Evolutionary conservation across 345 rosid genomes (phyloP).

Genomic region (Abelmoschus esculentus): DNA sequence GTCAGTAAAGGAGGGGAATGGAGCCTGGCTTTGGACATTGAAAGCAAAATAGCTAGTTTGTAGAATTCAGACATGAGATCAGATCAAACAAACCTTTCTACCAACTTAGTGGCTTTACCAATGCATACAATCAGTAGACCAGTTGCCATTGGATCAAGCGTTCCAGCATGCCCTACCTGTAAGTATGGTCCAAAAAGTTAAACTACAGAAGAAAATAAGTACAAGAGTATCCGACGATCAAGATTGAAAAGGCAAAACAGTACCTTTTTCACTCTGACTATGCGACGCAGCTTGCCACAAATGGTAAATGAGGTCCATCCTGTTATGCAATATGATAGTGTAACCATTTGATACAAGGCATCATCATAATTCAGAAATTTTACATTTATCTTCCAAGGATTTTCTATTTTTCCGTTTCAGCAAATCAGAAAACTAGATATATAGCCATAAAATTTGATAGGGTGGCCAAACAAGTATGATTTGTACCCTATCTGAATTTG

Average conservation of each 20-base stretch:
- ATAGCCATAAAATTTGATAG: neutral
- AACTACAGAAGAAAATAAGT: neutral
- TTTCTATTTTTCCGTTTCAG: neutral
- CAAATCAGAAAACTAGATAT: slow-evolving; percentile 4
- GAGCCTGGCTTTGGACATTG: neutral
- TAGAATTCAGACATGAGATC: slow-evolving; percentile 8
- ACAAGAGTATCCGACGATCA: neutral
- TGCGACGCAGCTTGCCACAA: slow-evolving; percentile 89
- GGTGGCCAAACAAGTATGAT: neutral
- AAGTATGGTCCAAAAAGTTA: slow-evolving; percentile 6
- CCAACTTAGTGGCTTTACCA: slow-evolving; percentile 89
- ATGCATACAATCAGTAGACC: slow-evolving; percentile 86
- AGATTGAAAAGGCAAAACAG: slow-evolving; percentile 4
- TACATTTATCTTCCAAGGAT: neutral
- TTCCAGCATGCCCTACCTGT: slow-evolving; percentile 97
- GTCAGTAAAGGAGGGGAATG: neutral
- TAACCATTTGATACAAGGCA: slow-evolving; percentile 8
- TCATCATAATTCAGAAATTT: neutral
- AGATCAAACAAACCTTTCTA: slow-evolving; percentile 48
- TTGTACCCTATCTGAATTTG: neutral
- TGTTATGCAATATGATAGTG: slow-evolving; percentile 20
- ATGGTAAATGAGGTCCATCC: slow-evolving; percentile 99
- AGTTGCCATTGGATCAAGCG: slow-evolving; percentile 99
- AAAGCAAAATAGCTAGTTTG: neutral
- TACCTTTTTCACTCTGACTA: slow-evolving; percentile 91